Conservation (phyloP, 2,329 filamentous ascomycete genomes). For the Xylariales sp. region DNA sequence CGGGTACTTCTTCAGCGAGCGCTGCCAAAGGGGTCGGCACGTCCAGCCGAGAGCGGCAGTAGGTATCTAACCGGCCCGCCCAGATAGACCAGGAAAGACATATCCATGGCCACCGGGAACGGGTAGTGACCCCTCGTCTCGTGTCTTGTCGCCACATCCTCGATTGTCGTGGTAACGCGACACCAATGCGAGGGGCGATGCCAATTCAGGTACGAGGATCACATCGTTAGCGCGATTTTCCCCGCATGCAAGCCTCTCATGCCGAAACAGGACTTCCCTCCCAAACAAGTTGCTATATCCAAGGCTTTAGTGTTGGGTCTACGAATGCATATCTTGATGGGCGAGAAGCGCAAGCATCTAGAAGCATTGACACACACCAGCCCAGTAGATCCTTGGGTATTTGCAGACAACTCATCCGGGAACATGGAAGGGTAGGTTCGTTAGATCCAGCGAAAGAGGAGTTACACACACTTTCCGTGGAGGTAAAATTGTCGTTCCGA, state of each 20-base stretch:
- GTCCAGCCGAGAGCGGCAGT: too few relatives aligned
- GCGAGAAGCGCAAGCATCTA: neutral
- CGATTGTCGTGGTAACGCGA: too few relatives aligned
- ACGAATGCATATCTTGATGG: neutral
- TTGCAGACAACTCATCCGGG: too few relatives aligned
- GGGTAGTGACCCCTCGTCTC: neutral
- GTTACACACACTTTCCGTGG: slow-evolving; percentile 3
- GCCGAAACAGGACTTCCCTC: neutral
- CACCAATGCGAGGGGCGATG: neutral
- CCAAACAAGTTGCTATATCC: neutral
- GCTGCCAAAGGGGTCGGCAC: too few relatives aligned
- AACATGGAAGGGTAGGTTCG: neutral
- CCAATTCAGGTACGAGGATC: neutral
- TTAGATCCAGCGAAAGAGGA: neutral
- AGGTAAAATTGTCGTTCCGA: too few relatives aligned
- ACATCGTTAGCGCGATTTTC: neutral
- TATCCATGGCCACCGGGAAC: neutral
- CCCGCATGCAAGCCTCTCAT: neutral
- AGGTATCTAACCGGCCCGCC: neutral
- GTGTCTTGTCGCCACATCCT: neutral
- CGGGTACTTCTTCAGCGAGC: too few relatives aligned
- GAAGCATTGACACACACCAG: too few relatives aligned
- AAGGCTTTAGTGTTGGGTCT: neutral
- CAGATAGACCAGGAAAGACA: neutral
- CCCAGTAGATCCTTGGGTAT: too few relatives aligned